Conservation (phyloP, 352 stramenopile genomes). For the Pythium chondricola region DNA sequence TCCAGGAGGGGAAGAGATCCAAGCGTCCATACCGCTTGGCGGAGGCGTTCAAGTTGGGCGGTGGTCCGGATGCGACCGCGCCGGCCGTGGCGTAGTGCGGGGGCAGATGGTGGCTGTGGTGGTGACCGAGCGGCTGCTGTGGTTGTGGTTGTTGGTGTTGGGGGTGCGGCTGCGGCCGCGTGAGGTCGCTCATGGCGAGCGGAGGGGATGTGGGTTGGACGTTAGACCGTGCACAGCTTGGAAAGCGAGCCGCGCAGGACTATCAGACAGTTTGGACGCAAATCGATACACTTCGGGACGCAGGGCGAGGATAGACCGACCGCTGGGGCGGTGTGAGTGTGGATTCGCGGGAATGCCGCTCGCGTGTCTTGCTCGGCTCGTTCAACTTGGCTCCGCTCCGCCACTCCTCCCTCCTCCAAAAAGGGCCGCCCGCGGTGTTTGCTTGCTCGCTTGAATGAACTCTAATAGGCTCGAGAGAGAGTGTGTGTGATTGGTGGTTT, state of each 20-base stretch:
- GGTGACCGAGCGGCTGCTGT: slow-evolving; percentile 18
- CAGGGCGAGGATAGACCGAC: no score
- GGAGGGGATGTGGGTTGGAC: not conserved
- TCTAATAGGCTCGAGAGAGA: no score
- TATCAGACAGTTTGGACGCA: no score
- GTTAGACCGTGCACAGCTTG: not conserved
- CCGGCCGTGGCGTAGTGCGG: not conserved
- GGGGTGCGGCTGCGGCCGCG: slow-evolving; percentile 12
- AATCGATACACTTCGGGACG: no score
- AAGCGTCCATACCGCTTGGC: slow-evolving; percentile 17
- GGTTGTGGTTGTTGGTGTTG: slow-evolving; percentile 21
- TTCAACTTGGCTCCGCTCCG: slow-evolving; percentile 18
- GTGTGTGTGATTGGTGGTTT: slow-evolving; percentile 24
- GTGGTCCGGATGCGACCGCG: not conserved
- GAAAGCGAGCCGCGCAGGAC: no score
- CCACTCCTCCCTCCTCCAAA: slow-evolving; percentile 13
- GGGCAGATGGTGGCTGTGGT: slow-evolving; percentile 7
- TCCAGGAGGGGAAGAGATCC: not conserved
- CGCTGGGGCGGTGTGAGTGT: no score
- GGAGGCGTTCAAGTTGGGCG: not conserved
- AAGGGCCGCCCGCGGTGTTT: slow-evolving; percentile 2
- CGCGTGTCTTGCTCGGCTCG: not conserved
- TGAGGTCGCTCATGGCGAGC: slow-evolving; percentile 18
- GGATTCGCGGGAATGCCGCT: not conserved
- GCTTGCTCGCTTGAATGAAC: no score